phyloP scores from a whole-genome alignment of 257 asterid genomes.

The Paraleonurus japonicus region DNA sequence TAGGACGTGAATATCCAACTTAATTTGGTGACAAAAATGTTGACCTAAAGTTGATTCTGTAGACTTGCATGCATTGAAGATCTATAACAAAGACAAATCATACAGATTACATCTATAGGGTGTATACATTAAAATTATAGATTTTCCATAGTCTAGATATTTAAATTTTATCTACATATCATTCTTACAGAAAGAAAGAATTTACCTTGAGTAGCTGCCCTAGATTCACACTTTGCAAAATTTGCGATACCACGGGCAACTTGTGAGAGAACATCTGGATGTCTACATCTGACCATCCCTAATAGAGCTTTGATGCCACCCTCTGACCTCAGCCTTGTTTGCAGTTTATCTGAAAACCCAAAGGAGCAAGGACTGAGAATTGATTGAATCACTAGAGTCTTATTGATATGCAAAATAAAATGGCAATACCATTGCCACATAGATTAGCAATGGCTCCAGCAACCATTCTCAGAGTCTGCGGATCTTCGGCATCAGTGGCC shows the following conservation, averaged over 20 bases:
- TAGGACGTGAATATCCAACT: neutral
- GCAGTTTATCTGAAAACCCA: constrained; percentile 75
- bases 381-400: neutral
- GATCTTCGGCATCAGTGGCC: constrained; percentile 95
- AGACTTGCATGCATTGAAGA: neutral
- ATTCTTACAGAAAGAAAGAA: neutral
- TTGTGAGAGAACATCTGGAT: constrained; percentile 95
- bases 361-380: constrained; percentile 9
- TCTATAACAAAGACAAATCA: neutral
- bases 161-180: neutral
- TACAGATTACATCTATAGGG: neutral
- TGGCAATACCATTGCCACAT: constrained; percentile 84
- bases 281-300: constrained; percentile 97
- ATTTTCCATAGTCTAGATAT: neutral
- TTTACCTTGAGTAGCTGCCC: constrained; percentile 85
- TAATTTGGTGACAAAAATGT: neutral
- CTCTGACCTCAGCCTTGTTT: constrained; percentile 86
- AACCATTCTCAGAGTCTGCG: constrained; percentile 98
- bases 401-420: constrained; percentile 20
- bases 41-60: neutral
- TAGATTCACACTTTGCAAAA: constrained; percentile 94
- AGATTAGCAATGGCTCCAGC: constrained; percentile 99
- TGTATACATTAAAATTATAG: neutral
- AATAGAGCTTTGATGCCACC: constrained; percentile 95
- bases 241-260: constrained; percentile 98